Base-by-base conservation (phyloP, 2,329 filamentous ascomycete species). In the Stagonosporopsis chrysanthemi region DNA sequence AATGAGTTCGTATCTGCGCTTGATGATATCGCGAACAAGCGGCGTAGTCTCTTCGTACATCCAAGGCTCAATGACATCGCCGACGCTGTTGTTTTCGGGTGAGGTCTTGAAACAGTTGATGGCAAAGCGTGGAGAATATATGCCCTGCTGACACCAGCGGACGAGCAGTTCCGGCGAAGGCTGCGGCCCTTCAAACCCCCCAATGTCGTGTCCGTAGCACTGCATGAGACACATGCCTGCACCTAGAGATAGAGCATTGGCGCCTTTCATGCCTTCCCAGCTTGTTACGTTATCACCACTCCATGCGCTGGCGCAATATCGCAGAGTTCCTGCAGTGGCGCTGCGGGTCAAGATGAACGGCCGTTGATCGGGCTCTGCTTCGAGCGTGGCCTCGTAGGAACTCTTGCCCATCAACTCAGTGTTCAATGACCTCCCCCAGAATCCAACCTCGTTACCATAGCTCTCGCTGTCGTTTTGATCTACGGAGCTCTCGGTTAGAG, bases 51-150 rank as follows among this genome's bases (percentile, higher is more conserved):
- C 83, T 0, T 88, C 86, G 67, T 91, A 89, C 87, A 91, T 90
- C 87, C 88, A 91, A 0, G 89, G 89, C 76, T 91, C 88, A 56
- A 91, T 91, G 0, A 91, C 88, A 33, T 90, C 88, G 7, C 89
- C 89, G 23, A 90, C 81, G 0, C 80, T 80, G 65, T 87, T 90
- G 73, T 91, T 86, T 0, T 83, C 78, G 0, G 84, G 82, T 0
- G 83, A 84, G 0, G 89, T 91, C 77, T 91, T 91, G 83, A 88
- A 91, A 74, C 89, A 91, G 74, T 91, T 91, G 78, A 91, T 91
- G 11, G 89, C 87, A 65, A 91, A 91, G 0, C 89, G 85, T 0
- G 86, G 83, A 1, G 87, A 88, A 75, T 90, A 84, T 58, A 87
- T 84, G 6, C 88, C 89, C 2, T 90, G 81, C 68, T 91, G 89